Base-by-base conservation (phyloP, 352 stramenopile species). In the Globisporangium cederbergense region DNA sequence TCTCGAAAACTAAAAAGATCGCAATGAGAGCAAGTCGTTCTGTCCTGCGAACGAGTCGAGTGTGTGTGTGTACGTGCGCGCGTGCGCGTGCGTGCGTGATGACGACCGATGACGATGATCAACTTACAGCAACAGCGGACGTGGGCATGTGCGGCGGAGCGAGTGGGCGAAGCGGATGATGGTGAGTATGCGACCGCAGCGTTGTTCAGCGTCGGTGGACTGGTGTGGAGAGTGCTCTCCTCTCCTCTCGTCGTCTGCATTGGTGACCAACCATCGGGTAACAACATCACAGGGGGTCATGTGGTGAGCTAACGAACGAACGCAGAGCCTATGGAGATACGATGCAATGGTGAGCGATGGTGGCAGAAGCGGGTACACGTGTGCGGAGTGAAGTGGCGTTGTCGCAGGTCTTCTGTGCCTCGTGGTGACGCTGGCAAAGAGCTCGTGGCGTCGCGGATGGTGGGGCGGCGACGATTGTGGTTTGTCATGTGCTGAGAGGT, bases 51-150 rank as follows among this genome's bases (percentile, higher is more conserved):
- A 22, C 42, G 42, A 47, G 16, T 8, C 25, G 25, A 28, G 25
- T 28, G 25, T 28, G 25, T 28, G 25, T 28, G 25, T 28, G 25
- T 28, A 28, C 25, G 1, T 28, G 25, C 25, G 25, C 25, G 25
- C 25, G 25, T 28, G 25, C 40, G 40, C 11, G 34, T 10, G 7
- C 34, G 14, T 28, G 16, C 28, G 50, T 40, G 28, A 55, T 28
- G 50, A 55, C 50, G 50, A 28, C 50, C 28, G 50, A 56, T 56
- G 50, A 56, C n/a, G 50, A 56, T 28, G 14, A 56, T 42, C 36
- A 42, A 11, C 36, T 42, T 40, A 40, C 50, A 40, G 50, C 50
- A 40, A 25, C 30, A n/a, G 14, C 50, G 50, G 3, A 40, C 14
- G 50, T 28, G 50, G 11, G 50, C 14, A 14, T 56, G 28, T 40